phyloP scores from a whole-genome alignment of 2,329 filamentous ascomycete species.

The Aspergillus sp. region DNA sequence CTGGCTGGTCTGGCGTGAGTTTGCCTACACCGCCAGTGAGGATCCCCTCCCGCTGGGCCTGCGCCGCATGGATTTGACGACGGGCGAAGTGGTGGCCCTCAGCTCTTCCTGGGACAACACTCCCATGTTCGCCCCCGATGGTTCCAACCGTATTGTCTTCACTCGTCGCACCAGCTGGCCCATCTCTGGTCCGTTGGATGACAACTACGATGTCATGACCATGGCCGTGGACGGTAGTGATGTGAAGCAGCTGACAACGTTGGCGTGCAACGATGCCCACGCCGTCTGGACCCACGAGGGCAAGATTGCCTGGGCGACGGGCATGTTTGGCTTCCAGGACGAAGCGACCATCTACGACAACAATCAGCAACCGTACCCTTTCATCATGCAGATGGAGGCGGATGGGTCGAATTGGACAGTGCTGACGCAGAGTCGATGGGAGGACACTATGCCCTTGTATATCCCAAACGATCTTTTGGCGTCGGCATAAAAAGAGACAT shows the following conservation, averaged over 20 bases:
- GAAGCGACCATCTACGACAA: constrained; percentile 46
- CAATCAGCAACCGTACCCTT: constrained; percentile 49
- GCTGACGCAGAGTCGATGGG: constrained; percentile 33
- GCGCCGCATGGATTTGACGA: constrained; percentile 28
- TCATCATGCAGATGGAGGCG: constrained; percentile 48
- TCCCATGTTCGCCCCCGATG: constrained; percentile 43
- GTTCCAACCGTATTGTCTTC: constrained; percentile 40
- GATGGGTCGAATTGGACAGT: constrained; percentile 39
- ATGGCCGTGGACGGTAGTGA: constrained; percentile 45
- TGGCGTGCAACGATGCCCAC: constrained; percentile 47
- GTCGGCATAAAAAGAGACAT: not conserved
- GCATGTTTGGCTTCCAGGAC: constrained; percentile 48
- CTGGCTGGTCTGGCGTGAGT: constrained; percentile 41
- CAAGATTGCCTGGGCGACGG: constrained; percentile 44
- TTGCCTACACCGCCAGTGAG: constrained; percentile 21
- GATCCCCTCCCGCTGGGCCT: constrained; percentile 29
- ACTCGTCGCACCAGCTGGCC: constrained; percentile 36
- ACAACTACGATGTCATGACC: constrained; percentile 44
- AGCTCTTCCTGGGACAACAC: constrained; percentile 44
- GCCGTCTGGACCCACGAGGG: constrained; percentile 48
- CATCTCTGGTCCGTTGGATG: constrained; percentile 16
- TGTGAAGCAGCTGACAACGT: constrained; percentile 35
- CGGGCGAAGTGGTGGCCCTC: constrained; percentile 31
- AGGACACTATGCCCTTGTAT: constrained; percentile 32
- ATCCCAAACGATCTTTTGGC: not conserved